Conservation (phyloP, 768 basidiomycete species). For the Trametes maxima region DNA sequence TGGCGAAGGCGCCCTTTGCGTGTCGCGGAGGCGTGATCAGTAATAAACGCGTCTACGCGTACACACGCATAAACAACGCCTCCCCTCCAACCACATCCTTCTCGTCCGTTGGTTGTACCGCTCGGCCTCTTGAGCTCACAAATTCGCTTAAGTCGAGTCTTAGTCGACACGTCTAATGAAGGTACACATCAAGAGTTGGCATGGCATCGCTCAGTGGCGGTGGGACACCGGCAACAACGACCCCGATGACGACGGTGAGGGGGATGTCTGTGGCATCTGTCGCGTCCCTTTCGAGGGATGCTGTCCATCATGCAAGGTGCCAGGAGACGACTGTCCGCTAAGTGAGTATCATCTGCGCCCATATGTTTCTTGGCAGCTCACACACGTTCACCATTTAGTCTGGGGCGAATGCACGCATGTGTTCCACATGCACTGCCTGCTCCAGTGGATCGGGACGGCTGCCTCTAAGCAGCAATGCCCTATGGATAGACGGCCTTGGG, state of each 20-base stretch:
- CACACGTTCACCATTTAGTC: constrained; percentile 49
- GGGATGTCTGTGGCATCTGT: constrained; percentile 84
- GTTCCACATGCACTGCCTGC: constrained; percentile 97
- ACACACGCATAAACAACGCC: constrained; percentile 25
- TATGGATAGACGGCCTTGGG: constrained; percentile 96
- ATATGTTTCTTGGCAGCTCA: neutral
- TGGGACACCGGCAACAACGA: constrained; percentile 62
- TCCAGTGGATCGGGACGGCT: constrained; percentile 92
- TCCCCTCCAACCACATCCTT: constrained; percentile 9
- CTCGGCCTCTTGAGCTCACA: neutral
- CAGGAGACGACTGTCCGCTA: constrained; percentile 93
- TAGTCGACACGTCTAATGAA: constrained; percentile 53
- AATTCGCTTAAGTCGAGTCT: neutral
- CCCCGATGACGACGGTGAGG: constrained; percentile 60
- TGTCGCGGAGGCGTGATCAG: constrained; percentile 10
- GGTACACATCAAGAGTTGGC: constrained; percentile 81
- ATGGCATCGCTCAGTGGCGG: constrained; percentile 87
- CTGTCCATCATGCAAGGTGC: constrained; percentile 94
- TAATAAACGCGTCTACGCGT: constrained; percentile 21
- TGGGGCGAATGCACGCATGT: constrained; percentile 98
- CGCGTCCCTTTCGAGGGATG: constrained; percentile 91
- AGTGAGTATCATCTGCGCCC: constrained; percentile 52
- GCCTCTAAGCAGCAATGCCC: constrained; percentile 96
- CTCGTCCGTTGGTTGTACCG: neutral
- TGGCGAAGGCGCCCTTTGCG: neutral